phyloP scores from a whole-genome alignment of 164 flowering plant genomes.

The Dillenia suffruticosa region DNA sequence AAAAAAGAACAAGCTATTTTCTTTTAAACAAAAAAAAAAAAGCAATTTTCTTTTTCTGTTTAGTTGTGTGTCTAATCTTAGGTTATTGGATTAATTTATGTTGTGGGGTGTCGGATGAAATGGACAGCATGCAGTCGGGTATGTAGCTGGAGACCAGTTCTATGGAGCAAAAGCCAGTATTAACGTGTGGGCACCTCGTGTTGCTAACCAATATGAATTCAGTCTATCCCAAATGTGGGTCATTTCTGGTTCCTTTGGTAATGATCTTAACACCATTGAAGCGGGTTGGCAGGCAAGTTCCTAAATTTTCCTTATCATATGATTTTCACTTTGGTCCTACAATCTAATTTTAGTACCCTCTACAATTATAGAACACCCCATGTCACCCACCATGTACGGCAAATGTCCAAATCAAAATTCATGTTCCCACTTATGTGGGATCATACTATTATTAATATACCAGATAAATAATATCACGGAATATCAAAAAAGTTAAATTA shows the following conservation, averaged over 20 bases:
- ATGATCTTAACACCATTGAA: constrained; percentile 93
- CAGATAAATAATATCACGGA: too few relatives aligned
- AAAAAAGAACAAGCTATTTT: too few relatives aligned
- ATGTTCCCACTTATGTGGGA: too few relatives aligned
- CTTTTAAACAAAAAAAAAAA: too few relatives aligned
- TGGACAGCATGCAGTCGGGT: constrained; percentile 74
- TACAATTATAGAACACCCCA: too few relatives aligned
- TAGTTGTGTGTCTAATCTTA: too few relatives aligned
- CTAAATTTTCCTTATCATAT: neutral
- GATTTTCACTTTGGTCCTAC: neutral
- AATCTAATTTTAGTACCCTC: neutral
- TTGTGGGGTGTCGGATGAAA: neutral
- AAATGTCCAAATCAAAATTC: too few relatives aligned
- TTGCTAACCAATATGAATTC: constrained; percentile 52
- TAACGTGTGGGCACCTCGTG: constrained; percentile 70
- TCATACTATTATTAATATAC: too few relatives aligned
- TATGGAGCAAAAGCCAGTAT: constrained; percentile 79
- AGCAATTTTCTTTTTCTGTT: too few relatives aligned
- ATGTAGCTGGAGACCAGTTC: constrained; percentile 57
- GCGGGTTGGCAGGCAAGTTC: constrained; percentile 92
- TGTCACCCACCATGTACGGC: too few relatives aligned
- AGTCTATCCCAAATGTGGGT: constrained; percentile 82
- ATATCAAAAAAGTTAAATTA: too few relatives aligned
- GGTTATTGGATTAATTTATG: too few relatives aligned
- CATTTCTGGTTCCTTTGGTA: constrained; percentile 65